Evolutionary conservation across 1,284 basidiomycete genomes (phyloP).

Genomic region (Coriolopsis trogii): DNA sequence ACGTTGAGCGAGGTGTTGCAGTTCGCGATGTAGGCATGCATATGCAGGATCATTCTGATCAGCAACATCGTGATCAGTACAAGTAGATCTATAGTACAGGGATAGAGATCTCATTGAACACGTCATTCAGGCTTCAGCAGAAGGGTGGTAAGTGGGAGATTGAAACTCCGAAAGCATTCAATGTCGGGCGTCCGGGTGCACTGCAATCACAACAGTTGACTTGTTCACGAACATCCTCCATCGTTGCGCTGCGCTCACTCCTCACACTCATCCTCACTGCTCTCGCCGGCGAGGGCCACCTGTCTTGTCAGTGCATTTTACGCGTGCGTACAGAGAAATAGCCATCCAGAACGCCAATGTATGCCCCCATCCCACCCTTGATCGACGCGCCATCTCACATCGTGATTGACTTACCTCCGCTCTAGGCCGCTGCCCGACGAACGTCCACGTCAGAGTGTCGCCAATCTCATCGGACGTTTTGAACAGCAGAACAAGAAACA

Average conservation of each 20-base stretch:
- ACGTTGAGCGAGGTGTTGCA: too few relatives aligned
- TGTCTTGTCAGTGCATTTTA: constrained; percentile 17
- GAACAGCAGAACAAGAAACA: constrained; percentile 75
- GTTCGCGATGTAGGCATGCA: too few relatives aligned
- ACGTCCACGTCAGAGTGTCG: constrained; percentile 77
- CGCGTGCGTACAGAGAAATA: constrained; percentile 21
- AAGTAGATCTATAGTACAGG: too few relatives aligned
- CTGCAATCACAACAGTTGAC: constrained; percentile 21
- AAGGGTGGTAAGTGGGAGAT: too few relatives aligned
- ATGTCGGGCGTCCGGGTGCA: neutral
- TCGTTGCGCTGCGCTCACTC: constrained; percentile 19
- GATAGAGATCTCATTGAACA: too few relatives aligned
- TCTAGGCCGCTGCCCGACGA: constrained; percentile 82
- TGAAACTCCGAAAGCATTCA: constrained; percentile 19
- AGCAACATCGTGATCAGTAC: too few relatives aligned
- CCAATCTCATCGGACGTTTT: constrained; percentile 82
- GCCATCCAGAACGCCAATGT: constrained; percentile 24
- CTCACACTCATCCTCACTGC: constrained; percentile 19
- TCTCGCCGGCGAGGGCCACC: constrained; percentile 32
- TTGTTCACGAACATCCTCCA: constrained; percentile 21
- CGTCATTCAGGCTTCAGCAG: too few relatives aligned
- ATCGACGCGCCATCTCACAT: constrained; percentile 24
- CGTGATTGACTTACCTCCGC: constrained; percentile 16
- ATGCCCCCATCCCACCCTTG: constrained; percentile 14
- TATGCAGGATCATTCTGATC: too few relatives aligned